Conservation (phyloP, 2,329 filamentous ascomycete genomes). For the Claviceps spartinae region DNA sequence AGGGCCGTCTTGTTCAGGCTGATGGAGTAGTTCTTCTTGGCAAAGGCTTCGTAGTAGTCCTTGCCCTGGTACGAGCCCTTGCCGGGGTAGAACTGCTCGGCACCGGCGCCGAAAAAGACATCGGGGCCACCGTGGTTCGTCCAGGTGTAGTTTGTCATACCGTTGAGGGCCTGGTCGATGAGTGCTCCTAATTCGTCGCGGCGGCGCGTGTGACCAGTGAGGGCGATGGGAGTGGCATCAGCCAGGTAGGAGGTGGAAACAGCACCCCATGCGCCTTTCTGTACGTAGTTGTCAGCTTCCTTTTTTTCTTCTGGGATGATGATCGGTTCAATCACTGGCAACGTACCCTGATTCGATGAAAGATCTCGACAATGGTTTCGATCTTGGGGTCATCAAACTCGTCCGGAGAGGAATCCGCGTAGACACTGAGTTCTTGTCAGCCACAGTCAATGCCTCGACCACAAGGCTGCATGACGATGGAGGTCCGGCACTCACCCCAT, state of each 20-base stretch:
- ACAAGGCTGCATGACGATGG: neutral
- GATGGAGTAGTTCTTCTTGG: constrained; percentile 57
- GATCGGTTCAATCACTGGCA: constrained; percentile 5
- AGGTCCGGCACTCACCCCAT: constrained; percentile 39
- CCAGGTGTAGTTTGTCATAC: constrained; percentile 71
- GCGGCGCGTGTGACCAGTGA: constrained; percentile 58
- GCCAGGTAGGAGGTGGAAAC: constrained; percentile 72
- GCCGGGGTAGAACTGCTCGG: constrained; percentile 63
- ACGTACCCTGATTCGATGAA: constrained; percentile 53
- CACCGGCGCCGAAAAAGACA: constrained; percentile 71
- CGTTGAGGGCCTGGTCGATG: constrained; percentile 64
- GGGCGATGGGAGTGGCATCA: constrained; percentile 68
- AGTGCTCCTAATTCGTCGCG: constrained; percentile 57
- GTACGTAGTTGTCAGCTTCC: neutral
- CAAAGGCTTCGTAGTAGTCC: constrained; percentile 69
- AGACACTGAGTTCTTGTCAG: constrained; percentile 33
- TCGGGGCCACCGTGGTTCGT: constrained; percentile 61
- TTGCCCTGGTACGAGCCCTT: constrained; percentile 52
- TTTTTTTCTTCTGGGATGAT: too few species aligned
- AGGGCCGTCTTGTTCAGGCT: constrained; percentile 64
- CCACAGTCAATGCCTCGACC: neutral
- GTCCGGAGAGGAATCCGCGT: constrained; percentile 61
- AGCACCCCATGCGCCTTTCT: constrained; percentile 44
- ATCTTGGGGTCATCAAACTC: constrained; percentile 75
- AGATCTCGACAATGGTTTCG: constrained; percentile 68